Conservation (phyloP, 176 grass and related monocot species). For the Avena insularis region DNA sequence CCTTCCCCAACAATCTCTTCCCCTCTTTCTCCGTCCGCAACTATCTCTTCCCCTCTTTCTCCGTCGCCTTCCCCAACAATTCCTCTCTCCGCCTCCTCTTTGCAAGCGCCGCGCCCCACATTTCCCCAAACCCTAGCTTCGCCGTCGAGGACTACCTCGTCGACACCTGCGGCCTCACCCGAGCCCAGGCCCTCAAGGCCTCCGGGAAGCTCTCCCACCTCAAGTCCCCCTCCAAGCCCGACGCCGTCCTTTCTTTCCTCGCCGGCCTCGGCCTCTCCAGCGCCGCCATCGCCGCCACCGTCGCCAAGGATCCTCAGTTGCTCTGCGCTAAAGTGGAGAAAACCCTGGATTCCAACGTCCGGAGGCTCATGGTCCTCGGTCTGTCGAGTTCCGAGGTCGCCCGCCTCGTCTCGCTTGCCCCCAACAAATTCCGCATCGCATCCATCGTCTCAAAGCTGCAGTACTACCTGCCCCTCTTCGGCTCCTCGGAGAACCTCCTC, state of each 20-base stretch:
- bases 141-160: background rate
- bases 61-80: background rate
- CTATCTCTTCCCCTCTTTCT: background rate
- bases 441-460: background rate
- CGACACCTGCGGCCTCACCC: no score
- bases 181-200: no score
- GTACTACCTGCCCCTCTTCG: background rate
- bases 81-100: background rate
- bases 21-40: background rate
- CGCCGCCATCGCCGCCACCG: background rate
- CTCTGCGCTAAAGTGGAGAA: background rate
- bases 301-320: background rate
- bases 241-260: background rate
- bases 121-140: background rate
- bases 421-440: background rate
- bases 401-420: background rate
- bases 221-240: background rate
- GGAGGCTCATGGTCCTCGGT: background rate
- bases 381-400: background rate
- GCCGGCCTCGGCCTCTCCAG: constrained; percentile 6
- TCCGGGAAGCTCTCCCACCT: no score
- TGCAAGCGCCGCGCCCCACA: background rate
- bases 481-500: background rate
- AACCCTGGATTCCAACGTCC: background rate
- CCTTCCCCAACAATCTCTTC: background rate